Evolutionary conservation across 129 eudicot genomes (phyloP), one percentile per base, ranked within the genome.

Genomic region (Arctium minus): DNA sequence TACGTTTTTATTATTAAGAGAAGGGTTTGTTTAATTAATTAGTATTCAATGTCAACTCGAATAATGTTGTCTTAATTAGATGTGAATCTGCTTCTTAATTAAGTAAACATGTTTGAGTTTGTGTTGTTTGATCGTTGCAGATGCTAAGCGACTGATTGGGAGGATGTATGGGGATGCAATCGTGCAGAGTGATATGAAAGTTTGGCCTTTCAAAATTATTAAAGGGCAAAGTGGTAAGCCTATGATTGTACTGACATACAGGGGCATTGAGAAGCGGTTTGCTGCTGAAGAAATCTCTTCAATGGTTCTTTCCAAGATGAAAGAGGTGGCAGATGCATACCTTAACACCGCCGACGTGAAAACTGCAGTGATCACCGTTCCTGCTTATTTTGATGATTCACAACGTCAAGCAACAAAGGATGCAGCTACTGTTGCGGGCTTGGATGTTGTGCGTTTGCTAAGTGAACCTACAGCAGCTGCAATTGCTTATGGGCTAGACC

Each of bases 391-490:
- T 80, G 86, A 90, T 72, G 89, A 90, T 44, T 90, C 88, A 6
- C 93, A 87, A 56, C 68, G 93, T 15, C 89, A 90, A 74, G 93
- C 93, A 29, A 90, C 93, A 5, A 88, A 90, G 71, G 94, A 90
- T 70, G 94, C 91, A 0, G 94, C 91, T 0, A 82, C 83, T 4
- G 87, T 90, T 10, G 89, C 94, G 0, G 94, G 91, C 4, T 33
- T 90, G 9, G 85, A 87, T 33, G 93, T 90, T 18, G 3, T 90
- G 78, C 70, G 93, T 60, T 78, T 90, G 67, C 77, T 90, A 60
- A 90, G 86, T 79, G 82, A 79, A 69, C 82, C 82, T n/a, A 62
- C 82, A 35, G 82, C 82, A 15, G 82, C 82, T 60, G 62, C 82
- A 22, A 67, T 67, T 79, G 82, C 74, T 13, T 79, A 79, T 65